Evolutionary conservation across 2,329 filamentous ascomycete species (phyloP), one percentile per base, ranked within the genome.

Genomic region (Hypomyces perniciosus): DNA sequence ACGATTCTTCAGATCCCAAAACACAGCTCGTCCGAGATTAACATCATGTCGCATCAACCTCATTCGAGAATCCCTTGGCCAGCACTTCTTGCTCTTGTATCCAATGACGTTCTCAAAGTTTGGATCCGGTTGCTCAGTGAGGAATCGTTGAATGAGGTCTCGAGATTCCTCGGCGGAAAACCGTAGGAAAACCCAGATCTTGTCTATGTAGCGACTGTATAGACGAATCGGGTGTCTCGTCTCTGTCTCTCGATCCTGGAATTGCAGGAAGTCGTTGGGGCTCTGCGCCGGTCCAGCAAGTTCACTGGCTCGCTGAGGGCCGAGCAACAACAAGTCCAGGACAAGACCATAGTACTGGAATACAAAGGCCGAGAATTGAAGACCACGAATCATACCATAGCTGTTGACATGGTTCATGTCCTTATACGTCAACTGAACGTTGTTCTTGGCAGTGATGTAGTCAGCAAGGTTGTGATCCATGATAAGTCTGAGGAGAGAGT

Each of bases 371-470:
- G 93, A 96, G 72, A 99, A 99, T 59, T 99, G 95, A 12, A 99
- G 79, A 60, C 95, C 93, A 62, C 93, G 90, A 62, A 99, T 96
- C 86, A 99, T 88, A 60, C 93, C 93, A 65, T 97, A 99, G 65
- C 90, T 95, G 72, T 99, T 99, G 65, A 95, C 93, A 64, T 99
- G 93, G 65, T 96, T 97, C 93, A 99, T 99, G 62, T 99, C 93
- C 75, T 99, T 99, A 77, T 99, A 99, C 56, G 95, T 96, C 56
- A 99, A 80, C 67, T 96, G 92, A 9, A 99, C 93, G 65, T 99
- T 99, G 77, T 99, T 99, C 81, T 99, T 99, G 35, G 92, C 90
- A 1, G 92, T 96, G 64, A 99, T 99, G 72, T 99, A 99, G 68
- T 99, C 95, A 5, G 93, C 93, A 72, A 99, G 72, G 68, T 99